A percentile compares a stretch with the other conserved stretches of the same genome.
Evolutionary conservation across 2,329 filamentous ascomycete genomes (phyloP).

Genomic region (Fusarium drepaniforme): DNA sequence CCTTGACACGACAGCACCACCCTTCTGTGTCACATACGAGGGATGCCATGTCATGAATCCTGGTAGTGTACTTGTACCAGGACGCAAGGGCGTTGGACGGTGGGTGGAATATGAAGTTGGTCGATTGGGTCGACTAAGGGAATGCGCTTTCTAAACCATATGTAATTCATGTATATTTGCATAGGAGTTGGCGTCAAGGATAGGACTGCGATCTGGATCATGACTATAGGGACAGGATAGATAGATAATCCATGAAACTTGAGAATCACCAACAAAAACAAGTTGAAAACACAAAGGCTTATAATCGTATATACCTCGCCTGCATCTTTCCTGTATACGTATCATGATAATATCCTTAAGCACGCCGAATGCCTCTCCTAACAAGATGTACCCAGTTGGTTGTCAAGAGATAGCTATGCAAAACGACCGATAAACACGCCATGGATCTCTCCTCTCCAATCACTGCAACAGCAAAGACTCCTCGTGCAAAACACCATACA

Average conservation of each 20-base stretch:
- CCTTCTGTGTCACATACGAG: constrained; percentile 92
- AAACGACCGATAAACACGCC: constrained; percentile 14
- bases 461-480: constrained; percentile 69
- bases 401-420: constrained; percentile 6
- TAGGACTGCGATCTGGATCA: constrained; percentile 14
- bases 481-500: constrained; percentile 74
- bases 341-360: not conserved
- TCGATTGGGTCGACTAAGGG: constrained; percentile 71
- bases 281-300: not conserved
- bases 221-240: constrained; percentile 18
- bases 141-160: constrained; percentile 66
- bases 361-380: not conserved
- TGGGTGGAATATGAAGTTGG: constrained; percentile 91
- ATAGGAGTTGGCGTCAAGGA: constrained; percentile 17
- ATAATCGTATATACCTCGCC: not conserved
- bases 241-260: constrained; percentile 12
- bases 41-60: constrained; percentile 98
- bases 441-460: not conserved
- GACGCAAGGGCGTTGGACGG: constrained; percentile 75
- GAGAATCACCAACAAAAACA: not conserved
- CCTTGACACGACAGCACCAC: constrained; percentile 82
- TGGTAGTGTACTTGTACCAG: constrained; percentile 78
- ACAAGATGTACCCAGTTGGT: not conserved
- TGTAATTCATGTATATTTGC: not conserved
- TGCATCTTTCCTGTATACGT: constrained; percentile 6